Evolutionary conservation across 176 grass and related monocot genomes (phyloP).

Genomic region (Dendrocalamus sinicus): DNA sequence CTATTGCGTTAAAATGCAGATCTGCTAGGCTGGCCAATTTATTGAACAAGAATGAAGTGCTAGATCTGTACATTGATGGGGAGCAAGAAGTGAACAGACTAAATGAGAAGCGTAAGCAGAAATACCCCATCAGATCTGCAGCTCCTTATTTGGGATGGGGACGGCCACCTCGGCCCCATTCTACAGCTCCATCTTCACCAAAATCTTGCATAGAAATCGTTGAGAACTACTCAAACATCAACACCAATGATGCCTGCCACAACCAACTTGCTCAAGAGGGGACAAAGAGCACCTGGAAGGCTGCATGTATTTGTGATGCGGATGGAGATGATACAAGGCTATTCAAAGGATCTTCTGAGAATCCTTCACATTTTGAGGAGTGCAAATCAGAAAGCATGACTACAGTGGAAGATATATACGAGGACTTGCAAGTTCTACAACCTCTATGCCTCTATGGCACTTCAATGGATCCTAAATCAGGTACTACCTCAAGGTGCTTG

Average conservation of each 20-base stretch:
- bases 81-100: slow-evolving; percentile 44
- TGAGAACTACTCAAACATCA: slow-evolving; percentile 36
- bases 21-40: slow-evolving; percentile 47
- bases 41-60: slow-evolving; percentile 49
- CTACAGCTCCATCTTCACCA: slow-evolving; percentile 57
- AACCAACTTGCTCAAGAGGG: slow-evolving; percentile 38
- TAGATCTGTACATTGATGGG: slow-evolving; percentile 63
- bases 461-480: slow-evolving; percentile 24
- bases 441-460: slow-evolving; percentile 25
- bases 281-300: slow-evolving; percentile 27
- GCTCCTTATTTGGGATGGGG: slow-evolving; percentile 51
- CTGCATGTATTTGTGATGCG: slow-evolving; percentile 20
- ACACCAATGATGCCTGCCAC: slow-evolving; percentile 25
- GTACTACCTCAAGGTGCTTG: slow-evolving; percentile 26
- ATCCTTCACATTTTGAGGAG: slow-evolving; percentile 23
- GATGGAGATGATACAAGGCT: slow-evolving; percentile 29
- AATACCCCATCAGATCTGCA: slow-evolving; percentile 37
- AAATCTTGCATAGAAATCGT: slow-evolving; percentile 57
- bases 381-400: slow-evolving; percentile 55
- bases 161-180: slow-evolving; percentile 53
- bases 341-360: slow-evolving; percentile 37
- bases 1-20: slow-evolving; percentile 58
- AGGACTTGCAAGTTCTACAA: slow-evolving; percentile 45
- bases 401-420: slow-evolving; percentile 67
- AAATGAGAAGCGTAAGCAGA: slow-evolving; percentile 41